These are phyloP conservation scores for Akanthomyces uredinophilus DNA, from an alignment of 2,329 filamentous ascomycete genomes.

Conservation along the genomic window DNA sequence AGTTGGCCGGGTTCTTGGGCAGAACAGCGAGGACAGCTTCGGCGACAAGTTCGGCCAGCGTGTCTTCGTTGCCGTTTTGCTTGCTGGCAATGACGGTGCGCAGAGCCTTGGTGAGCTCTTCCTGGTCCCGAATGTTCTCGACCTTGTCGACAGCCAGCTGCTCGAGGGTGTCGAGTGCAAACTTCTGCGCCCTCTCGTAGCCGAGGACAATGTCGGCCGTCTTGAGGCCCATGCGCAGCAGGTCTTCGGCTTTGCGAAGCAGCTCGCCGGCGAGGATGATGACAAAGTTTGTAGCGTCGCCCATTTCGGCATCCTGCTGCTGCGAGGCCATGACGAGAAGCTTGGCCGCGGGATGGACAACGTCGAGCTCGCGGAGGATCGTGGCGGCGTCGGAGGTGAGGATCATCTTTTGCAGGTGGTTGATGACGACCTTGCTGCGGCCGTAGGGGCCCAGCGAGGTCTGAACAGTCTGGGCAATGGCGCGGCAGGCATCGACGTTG, in stretches of 20 bases:
- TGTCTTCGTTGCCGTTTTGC: conserved; percentile 88
- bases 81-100: conserved; percentile 94
- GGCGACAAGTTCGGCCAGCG: conserved; percentile 79
- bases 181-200: conserved; percentile 90
- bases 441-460: conserved; percentile 96
- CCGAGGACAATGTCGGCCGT: conserved; percentile 95
- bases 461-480: conserved; percentile 93
- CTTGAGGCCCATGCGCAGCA: conserved; percentile 94
- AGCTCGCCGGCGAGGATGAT: conserved; percentile 94
- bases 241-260: conserved; percentile 92
- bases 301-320: conserved; percentile 98
- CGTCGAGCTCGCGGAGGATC: conserved; percentile 94
- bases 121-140: conserved; percentile 71
- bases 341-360: conserved; percentile 96
- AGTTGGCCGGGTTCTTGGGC: conserved; percentile 90
- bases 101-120: conserved; percentile 90
- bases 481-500: conserved; percentile 97
- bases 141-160: conserved; percentile 89
- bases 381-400: conserved; percentile 96
- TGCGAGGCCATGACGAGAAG: conserved; percentile 97
- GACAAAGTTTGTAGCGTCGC: conserved; percentile 95
- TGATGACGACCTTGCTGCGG: conserved; percentile 99
- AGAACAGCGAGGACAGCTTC: conserved; percentile 82
- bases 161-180: conserved; percentile 79
- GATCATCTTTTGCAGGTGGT: conserved; percentile 99